phyloP scores from a whole-genome alignment of 352 stramenopile species.

The Pythium phragmitis region DNA sequence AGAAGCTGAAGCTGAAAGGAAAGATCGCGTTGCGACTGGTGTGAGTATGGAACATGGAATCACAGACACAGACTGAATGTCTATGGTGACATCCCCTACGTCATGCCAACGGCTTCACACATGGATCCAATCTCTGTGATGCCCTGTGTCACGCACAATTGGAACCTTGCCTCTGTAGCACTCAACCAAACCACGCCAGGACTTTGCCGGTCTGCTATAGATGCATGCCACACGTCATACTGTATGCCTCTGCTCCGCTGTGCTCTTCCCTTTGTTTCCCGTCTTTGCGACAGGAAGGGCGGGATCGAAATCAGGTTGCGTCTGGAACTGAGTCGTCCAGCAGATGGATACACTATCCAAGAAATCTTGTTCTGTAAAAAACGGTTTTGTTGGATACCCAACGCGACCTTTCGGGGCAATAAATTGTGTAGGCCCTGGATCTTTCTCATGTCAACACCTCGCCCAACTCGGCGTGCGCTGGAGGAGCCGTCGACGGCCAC shows the following conservation, averaged over 20 bases:
- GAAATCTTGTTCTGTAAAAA: background rate
- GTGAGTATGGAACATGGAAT: background rate
- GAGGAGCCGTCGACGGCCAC: conserved; percentile 6
- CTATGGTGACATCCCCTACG: background rate
- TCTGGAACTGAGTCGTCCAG: no score
- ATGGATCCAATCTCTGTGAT: background rate
- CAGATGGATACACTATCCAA: no score
- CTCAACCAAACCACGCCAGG: background rate
- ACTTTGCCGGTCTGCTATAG: background rate
- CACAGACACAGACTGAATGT: conserved; percentile 6
- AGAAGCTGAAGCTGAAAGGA: background rate
- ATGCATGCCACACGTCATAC: no score
- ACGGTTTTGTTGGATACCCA: background rate
- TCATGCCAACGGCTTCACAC: background rate
- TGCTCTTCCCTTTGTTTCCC: background rate
- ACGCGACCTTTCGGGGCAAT: background rate
- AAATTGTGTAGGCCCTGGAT: background rate
- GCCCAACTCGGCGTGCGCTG: background rate
- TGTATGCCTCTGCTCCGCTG: background rate
- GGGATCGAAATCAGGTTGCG: no score
- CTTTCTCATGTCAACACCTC: background rate
- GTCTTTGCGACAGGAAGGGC: no score
- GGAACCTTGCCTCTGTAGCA: no score
- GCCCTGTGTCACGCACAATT: no score
- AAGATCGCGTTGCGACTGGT: background rate